These are phyloP conservation scores for Zelopaecilomyces penicillatus DNA, from an alignment of 2,329 filamentous ascomycete genomes.

Conservation along the genomic window DNA sequence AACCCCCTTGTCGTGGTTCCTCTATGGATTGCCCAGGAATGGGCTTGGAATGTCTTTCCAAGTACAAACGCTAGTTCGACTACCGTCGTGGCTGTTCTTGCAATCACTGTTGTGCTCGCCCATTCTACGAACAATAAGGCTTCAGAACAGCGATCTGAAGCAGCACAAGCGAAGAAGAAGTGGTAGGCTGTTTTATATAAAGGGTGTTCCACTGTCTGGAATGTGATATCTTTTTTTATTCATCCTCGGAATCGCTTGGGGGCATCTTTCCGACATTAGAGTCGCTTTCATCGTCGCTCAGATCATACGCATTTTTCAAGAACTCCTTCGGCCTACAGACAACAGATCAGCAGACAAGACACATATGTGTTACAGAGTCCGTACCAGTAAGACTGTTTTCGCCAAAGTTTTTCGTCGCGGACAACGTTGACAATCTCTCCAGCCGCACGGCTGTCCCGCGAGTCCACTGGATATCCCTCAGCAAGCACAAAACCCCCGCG, in stretches of 20 bases:
- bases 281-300: slow-evolving; percentile 66
- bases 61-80: slow-evolving; percentile 52
- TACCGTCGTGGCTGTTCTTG: slow-evolving; percentile 62
- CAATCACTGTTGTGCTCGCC: slow-evolving; percentile 53
- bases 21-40: slow-evolving; percentile 74
- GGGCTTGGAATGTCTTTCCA: slow-evolving; percentile 92
- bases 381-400: slow-evolving; percentile 82
- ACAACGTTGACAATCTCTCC: slow-evolving; percentile 94
- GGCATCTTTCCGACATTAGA: slow-evolving; percentile 80
- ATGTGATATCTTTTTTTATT: slow-evolving; percentile 24
- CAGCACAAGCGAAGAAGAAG: slow-evolving; percentile 21
- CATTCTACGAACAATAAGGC: slow-evolving; percentile 36
- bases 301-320: slow-evolving; percentile 51
- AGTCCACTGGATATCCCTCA: slow-evolving; percentile 55
- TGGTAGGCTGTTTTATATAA: slow-evolving; percentile 12
- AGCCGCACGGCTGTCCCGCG: slow-evolving; percentile 66
- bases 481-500: slow-evolving; percentile 81
- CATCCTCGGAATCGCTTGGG: slow-evolving; percentile 69
- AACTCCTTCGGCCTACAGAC: slow-evolving; percentile 68
- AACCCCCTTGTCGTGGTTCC: slow-evolving; percentile 59
- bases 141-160: slow-evolving; percentile 2
- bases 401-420: slow-evolving; percentile 83
- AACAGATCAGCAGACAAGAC: slow-evolving; percentile 1
- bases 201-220: neutral
- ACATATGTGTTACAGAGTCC: slow-evolving; percentile 3